A percentile compares a stretch with the other conserved stretches of the same genome.
These are phyloP conservation scores for Aspergillus sp. DNA, from an alignment of 2,329 filamentous ascomycete genomes.

Conservation along the genomic window DNA sequence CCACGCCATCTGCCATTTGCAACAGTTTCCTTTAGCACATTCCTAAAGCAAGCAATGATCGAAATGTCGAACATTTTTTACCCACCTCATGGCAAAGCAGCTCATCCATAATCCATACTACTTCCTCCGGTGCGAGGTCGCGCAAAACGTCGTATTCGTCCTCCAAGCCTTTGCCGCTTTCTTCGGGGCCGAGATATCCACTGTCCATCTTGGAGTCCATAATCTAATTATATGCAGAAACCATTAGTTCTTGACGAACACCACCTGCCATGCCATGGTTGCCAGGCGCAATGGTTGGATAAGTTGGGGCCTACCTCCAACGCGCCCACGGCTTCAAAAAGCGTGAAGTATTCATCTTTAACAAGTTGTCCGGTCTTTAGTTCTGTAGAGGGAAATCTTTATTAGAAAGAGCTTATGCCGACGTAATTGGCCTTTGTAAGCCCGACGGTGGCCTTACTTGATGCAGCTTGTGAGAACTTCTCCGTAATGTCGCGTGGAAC, in stretches of 20 bases:
- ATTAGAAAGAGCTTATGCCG: constrained; percentile 2
- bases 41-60: neutral
- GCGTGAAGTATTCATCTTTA: constrained; percentile 90
- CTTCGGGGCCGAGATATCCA: constrained; percentile 74
- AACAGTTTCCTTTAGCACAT: constrained; percentile 11
- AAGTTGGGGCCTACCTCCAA: constrained; percentile 51
- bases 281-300: neutral
- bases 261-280: neutral
- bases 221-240: constrained; percentile 60
- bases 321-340: constrained; percentile 88
- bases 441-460: constrained; percentile 38
- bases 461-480: constrained; percentile 54
- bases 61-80: neutral
- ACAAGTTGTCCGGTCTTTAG: constrained; percentile 78
- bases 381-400: constrained; percentile 49
- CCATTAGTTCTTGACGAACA: neutral
- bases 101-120: constrained; percentile 92
- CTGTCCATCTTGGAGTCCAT: constrained; percentile 99
- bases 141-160: constrained; percentile 75
- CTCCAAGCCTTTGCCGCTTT: constrained; percentile 65
- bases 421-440: neutral
- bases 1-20: constrained; percentile 75
- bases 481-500: constrained; percentile 55
- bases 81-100: constrained; percentile 81
- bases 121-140: constrained; percentile 70